Evolutionary conservation across 768 basidiomycete species (phyloP), one percentile per base, ranked within the genome.

Genomic region (Mycena haematopus): DNA sequence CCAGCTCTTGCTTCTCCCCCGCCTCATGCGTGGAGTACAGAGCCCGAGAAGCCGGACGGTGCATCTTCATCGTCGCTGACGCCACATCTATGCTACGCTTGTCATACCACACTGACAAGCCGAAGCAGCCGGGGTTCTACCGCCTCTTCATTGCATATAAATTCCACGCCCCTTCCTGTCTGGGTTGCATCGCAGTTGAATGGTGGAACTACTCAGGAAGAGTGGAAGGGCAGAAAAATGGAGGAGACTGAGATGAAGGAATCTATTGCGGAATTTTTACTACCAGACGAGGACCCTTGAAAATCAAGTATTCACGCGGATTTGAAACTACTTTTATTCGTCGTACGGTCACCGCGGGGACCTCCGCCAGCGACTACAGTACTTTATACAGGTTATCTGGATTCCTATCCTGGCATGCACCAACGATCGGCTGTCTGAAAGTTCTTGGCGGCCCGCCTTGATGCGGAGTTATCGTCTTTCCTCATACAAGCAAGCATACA

Each of bases 41-140:
- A 40, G 29, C 65, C 60, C 29, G 27, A 73, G 17, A 57, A 52
- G 13, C n/a, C 66, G n/a, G 69, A 70, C 42, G 61, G 62, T 5
- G 21, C 31, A 35, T 21, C 63, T n/a, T 29, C n/a, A 11, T 58
- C 65, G 9, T 74, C 74, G 1, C 72, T 84, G 25, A 71, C 74
- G 19, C 69, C 70, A 2, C 63, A 70, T 36, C 74, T 86, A 27
- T 86, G 85, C 60, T 86, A 86, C 66, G 75, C 81, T 13, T 86
- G 85, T 68, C 79, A 80, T 58, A 82, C 84, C 1, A 82, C 77
- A 13, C 67, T 86, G 11, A 85, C 82, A 0, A 85, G 86, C 68
- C 77, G 75, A 63, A 79, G 82, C 61, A 78, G 77, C 47, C 79
- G 81, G 6, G 69, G 72, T 0, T 64, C 71, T 7, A 75, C 72